Base-by-base conservation (phyloP, 2,329 filamentous ascomycete species). In the Harringtonia lauricola region DNA sequence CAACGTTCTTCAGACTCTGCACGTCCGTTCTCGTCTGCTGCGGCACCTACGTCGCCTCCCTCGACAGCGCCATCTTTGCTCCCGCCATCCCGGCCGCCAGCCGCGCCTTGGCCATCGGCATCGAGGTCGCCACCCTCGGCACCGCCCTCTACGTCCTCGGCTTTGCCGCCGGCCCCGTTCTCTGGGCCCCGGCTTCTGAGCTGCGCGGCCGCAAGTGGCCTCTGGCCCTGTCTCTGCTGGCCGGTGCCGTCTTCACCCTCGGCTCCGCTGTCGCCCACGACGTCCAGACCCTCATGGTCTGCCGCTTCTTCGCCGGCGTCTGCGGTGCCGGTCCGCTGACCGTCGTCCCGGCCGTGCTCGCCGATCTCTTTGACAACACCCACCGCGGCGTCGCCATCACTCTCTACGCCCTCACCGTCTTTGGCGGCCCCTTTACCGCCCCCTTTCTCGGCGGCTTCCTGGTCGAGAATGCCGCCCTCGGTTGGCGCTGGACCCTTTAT, bases 321-420 rank as follows among this genome's bases (percentile, higher is more conserved):
- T 83, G 83, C 4, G 89, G 89, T 58, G 86, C 81, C 13, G 85
- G 86, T 0, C 85, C 86, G 1, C 89, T 92, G 81, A 88, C 85
- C 0, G 69, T 92, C 3, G 85, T 88, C 8, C 86, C 85, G 31
- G 86, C 86, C 8, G 89, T 83, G 1, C 64, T 94, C 6, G 81
- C 86, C 8, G 86, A 94, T 64, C 62, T 90, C 13, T 92, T 84
- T 84, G 77, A 65, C 47, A 85, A 79, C 39, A 84, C 89, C 57
- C 84, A 92, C 61, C 74, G 86, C 41, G 86, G 85, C 54, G 81
- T 90, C 2, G 83, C 86, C n/a, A 90, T 92, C 85, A 84, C 86
- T 4, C 83, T 83, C 13, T 92, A 90, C 60, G 82, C 76, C 10
- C 84, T 85, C 3, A 85, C 85, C 1, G 86, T 86, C 0, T 92